Percentiles rank a stretch among this genome's conserved stretches.
phyloP scores from a whole-genome alignment of 371 early-diverging fungal species.

The Lichtheimia hyalospora region DNA sequence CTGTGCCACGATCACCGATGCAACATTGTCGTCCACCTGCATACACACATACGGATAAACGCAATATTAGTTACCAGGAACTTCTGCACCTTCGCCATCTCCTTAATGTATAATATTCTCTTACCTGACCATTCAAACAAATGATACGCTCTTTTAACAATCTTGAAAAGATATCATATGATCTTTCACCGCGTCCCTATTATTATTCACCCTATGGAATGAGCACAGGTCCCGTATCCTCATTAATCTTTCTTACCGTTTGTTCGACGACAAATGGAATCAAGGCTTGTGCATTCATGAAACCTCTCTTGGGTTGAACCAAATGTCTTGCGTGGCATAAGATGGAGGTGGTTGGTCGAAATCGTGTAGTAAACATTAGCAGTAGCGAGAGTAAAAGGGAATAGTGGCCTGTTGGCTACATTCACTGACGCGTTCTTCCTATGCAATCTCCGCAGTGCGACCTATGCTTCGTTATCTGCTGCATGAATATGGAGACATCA shows the following conservation, averaged over 20 bases:
- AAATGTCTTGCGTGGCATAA: not conserved
- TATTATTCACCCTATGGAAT: no score
- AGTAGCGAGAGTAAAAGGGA: no score
- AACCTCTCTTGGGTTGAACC: not conserved
- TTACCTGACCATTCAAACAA: constrained; percentile 87
- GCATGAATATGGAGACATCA: no score
- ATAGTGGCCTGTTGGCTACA: no score
- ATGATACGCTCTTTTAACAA: constrained; percentile 95
- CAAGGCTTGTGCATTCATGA: constrained; percentile 45
- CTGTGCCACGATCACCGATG: constrained; percentile 91
- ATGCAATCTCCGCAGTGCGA: no score
- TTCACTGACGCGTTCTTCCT: no score
- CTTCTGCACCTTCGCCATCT: not conserved
- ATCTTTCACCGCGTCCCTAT: constrained; percentile 76
- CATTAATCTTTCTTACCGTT: constrained; percentile 50
- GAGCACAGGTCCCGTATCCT: no score
- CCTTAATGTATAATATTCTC: not conserved
- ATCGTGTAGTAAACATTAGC: not conserved
- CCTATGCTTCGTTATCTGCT: no score
- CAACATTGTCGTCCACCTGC: constrained; percentile 79
- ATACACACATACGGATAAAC: not conserved
- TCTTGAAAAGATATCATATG: constrained; percentile 96
- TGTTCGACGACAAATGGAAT: constrained; percentile 75
- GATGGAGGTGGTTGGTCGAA: not conserved
- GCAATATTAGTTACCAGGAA: not conserved